Percentiles rank a stretch among this genome's conserved stretches.
phyloP scores from a whole-genome alignment of 2,329 filamentous ascomycete genomes.

The Paecilomyces variotii region DNA sequence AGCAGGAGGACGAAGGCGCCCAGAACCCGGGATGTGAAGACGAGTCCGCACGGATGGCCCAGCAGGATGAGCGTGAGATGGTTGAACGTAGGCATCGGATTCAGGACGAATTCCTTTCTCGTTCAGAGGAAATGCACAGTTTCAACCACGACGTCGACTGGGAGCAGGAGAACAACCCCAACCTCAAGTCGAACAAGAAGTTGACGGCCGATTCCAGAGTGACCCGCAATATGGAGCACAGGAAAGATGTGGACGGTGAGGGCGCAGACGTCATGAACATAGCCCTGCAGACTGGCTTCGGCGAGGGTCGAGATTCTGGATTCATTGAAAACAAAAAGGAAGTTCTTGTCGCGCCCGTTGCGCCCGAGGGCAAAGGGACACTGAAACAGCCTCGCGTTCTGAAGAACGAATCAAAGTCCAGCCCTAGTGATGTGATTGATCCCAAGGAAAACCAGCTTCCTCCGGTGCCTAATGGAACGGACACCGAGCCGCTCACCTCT shows the following conservation, averaged over 20 bases:
- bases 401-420: conserved; percentile 23
- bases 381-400: conserved; percentile 44
- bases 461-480: conserved; percentile 11
- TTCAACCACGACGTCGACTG: conserved; percentile 70
- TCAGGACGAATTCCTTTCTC: conserved; percentile 50
- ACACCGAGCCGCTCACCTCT: conserved; percentile 12
- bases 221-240: conserved; percentile 55
- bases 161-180: conserved; percentile 50
- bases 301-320: conserved; percentile 62
- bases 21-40: conserved; percentile 13
- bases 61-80: conserved; percentile 34
- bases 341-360: conserved; percentile 58
- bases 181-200: conserved; percentile 48
- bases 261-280: conserved; percentile 68
- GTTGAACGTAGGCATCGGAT: conserved; percentile 36
- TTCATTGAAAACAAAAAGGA: conserved; percentile 59
- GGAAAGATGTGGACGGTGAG: conserved; percentile 69
- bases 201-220: conserved; percentile 51
- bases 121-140: conserved; percentile 52
- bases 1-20: conserved; percentile 44
- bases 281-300: conserved; percentile 53
- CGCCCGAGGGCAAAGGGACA: conserved; percentile 57
- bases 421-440: conserved; percentile 12
- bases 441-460: conserved; percentile 9
- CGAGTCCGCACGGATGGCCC: conserved; percentile 25